Base-by-base conservation (phyloP, 2,329 filamentous ascomycete genomes). In the Cladophialophora immunda region DNA sequence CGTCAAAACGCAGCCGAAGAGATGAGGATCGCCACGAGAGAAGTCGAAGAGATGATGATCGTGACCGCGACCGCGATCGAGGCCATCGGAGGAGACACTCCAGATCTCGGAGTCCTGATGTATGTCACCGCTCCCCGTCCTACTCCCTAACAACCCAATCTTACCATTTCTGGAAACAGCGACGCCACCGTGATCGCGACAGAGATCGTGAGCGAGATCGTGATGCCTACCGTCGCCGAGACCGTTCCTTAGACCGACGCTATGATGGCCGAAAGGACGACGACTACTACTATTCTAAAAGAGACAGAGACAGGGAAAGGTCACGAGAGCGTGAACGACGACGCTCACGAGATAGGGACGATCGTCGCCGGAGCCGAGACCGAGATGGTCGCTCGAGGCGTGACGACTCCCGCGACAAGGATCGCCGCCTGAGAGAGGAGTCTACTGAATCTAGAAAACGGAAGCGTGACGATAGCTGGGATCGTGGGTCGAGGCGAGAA, bases 401-500 rank as follows among this genome's bases (percentile, higher is more conserved):
- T 85, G 91, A 92, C 79, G 90, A 89, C 75, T 92, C 89, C 78
- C 87, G 67, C 78, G 90, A 92, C 75, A 86, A 86, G 77, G 82
- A 80, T 75, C 85, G 84, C 77, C 85, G 84, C 73, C 87, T 87
- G 76, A 87, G 87, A 78, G 91, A 90, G 78, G 87, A 85, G 79
- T 91, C 90, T 79, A 85, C 87, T 85, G 90, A 93, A 81, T 89
- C 89, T 73, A 86, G 85, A 75, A 88, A 89, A 78, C 85, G 83
- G 80, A 89, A 85, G 83, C 87, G 86, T 77, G 90, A 89, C 74
- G 88, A 90, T 73, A 87, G 84, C 76, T 86, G 85, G 74, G 86
- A 85, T 74, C 84, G 85, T 58, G 81, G 82, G 50, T 76, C 82
- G 38, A 80, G 75, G 63, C 85, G 85, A 70, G 80, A 82, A 53